Percentiles rank a stretch among this genome's conserved stretches.
Evolutionary conservation across 2,329 filamentous ascomycete genomes (phyloP).

Genomic region (Thelonectria blattea): DNA sequence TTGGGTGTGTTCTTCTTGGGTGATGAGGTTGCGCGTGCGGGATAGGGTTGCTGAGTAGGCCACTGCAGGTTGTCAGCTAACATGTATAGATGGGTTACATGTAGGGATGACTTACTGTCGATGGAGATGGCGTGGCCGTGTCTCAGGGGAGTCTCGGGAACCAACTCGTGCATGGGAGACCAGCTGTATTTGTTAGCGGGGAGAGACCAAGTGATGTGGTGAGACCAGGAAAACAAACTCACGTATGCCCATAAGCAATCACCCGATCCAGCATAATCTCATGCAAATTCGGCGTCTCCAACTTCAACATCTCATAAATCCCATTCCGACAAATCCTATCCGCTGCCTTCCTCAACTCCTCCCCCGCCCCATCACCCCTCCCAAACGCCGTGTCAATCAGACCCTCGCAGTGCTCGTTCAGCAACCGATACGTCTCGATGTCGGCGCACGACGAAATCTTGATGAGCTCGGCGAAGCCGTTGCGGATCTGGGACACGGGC

Average conservation of each 20-base stretch:
- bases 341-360: constrained; percentile 64
- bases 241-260: constrained; percentile 76
- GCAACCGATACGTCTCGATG: constrained; percentile 67
- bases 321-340: constrained; percentile 72
- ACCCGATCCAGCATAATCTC: constrained; percentile 75
- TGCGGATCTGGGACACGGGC: constrained; percentile 71
- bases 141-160: constrained; percentile 70
- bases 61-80: constrained; percentile 45
- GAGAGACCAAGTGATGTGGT: background rate
- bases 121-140: constrained; percentile 78
- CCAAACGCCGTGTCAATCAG: constrained; percentile 71
- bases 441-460: constrained; percentile 78
- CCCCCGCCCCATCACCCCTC: constrained; percentile 59
- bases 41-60: constrained; percentile 75
- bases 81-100: too few species aligned
- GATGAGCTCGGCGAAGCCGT: constrained; percentile 77
- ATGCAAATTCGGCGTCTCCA: constrained; percentile 75
- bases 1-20: constrained; percentile 64
- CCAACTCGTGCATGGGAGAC: constrained; percentile 74
- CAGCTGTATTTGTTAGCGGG: constrained; percentile 51
- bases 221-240: constrained; percentile 36
- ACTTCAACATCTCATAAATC: constrained; percentile 75
- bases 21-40: constrained; percentile 65
- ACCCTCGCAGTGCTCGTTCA: constrained; percentile 73
- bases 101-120: constrained; percentile 51